A percentile compares a stretch with the other conserved stretches of the same genome.
Conservation (phyloP, 108 stramenopile genomes). For the Nannochloropsis granulata region DNA sequence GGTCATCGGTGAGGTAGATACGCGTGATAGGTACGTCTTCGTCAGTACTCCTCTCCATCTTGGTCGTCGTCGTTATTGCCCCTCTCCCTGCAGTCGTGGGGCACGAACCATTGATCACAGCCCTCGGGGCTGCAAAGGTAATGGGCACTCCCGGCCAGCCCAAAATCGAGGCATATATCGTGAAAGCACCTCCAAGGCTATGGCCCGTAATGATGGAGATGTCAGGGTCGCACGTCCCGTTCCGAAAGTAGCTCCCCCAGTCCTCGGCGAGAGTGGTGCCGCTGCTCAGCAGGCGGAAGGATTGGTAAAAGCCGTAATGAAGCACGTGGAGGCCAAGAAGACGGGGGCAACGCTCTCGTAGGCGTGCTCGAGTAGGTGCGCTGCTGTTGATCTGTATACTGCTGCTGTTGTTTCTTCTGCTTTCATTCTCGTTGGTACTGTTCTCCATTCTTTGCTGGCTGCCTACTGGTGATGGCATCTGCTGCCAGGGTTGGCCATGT, state of each 20-base stretch:
- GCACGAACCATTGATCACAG: not conserved
- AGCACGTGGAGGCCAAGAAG: not conserved
- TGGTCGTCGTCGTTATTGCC: not conserved
- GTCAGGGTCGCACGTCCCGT: not conserved
- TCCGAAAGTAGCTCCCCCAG: not conserved
- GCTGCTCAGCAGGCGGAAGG: not conserved
- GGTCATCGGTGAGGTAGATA: not conserved
- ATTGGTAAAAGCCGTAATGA: not conserved
- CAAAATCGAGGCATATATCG: not conserved
- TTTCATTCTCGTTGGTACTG: too few species aligned
- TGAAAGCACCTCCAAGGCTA: not conserved
- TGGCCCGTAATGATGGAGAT: not conserved
- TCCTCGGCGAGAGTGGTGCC: not conserved
- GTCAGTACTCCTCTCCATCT: not conserved
- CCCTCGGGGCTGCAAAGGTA: not conserved
- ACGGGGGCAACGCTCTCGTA: not conserved
- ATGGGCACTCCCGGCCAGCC: not conserved
- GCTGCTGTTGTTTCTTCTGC: not conserved
- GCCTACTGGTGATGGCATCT: not conserved
- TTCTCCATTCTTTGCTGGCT: not conserved
- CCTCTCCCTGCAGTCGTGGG: not conserved
- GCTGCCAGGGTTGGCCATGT: too few species aligned
- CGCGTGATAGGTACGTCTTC: not conserved
- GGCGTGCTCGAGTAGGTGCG: not conserved
- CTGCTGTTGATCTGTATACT: not conserved